phyloP scores from a whole-genome alignment of 768 basidiomycete species.

The Tricholoma furcatifolium region DNA sequence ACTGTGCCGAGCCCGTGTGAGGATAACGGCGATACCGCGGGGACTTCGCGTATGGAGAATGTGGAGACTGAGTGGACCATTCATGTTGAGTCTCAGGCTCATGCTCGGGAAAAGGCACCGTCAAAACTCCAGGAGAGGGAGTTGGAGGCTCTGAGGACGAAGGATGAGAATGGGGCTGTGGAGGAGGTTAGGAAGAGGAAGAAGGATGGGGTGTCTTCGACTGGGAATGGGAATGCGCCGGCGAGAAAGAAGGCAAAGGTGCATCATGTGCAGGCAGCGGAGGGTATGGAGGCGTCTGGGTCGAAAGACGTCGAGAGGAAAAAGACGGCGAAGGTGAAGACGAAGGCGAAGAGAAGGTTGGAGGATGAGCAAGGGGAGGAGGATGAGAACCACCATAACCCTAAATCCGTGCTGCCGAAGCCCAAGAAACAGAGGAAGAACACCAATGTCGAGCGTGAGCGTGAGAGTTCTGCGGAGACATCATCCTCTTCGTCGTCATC shows the following conservation, averaged over 20 bases:
- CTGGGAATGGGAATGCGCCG: slow-evolving; percentile 11
- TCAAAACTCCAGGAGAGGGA: background rate
- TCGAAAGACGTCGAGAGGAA: background rate
- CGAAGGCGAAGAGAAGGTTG: slow-evolving; percentile 10
- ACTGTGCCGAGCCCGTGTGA: no score
- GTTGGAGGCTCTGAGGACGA: slow-evolving; percentile 13
- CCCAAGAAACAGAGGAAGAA: slow-evolving; percentile 23
- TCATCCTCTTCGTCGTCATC: background rate
- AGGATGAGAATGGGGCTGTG: slow-evolving; percentile 15
- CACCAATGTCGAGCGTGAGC: no score
- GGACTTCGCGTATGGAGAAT: no score
- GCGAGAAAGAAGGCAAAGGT: slow-evolving; percentile 21
- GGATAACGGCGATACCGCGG: no score
- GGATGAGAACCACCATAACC: slow-evolving; percentile 12
- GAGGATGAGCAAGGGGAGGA: slow-evolving; percentile 14
- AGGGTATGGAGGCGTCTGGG: background rate
- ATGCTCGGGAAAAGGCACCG: background rate
- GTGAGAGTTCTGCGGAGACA: background rate
- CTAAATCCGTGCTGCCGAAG: slow-evolving; percentile 14
- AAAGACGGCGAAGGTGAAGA: slow-evolving; percentile 7
- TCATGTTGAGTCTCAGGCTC: background rate
- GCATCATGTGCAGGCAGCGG: background rate
- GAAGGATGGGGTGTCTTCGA: slow-evolving; percentile 12
- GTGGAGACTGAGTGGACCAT: background rate
- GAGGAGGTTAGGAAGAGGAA: slow-evolving; percentile 25